These are phyloP conservation scores for Ampelocalamus luodianensis DNA, from an alignment of 176 grass and related monocot genomes.

Conservation along the genomic window DNA sequence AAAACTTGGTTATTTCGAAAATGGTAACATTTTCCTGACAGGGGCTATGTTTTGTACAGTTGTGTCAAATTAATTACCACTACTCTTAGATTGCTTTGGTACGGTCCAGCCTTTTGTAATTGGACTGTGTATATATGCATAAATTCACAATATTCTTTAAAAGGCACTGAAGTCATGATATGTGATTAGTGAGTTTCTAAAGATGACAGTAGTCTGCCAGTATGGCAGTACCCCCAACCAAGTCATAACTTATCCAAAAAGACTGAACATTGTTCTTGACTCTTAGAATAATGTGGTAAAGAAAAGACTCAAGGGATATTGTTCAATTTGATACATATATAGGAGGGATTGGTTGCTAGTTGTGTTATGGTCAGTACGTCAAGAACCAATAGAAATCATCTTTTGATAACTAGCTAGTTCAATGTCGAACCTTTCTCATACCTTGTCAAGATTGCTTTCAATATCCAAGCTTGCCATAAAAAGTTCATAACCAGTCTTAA, in stretches of 20 bases:
- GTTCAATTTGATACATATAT: not conserved
- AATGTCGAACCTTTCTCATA: not conserved
- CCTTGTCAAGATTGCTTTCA: slow-evolving; percentile 70
- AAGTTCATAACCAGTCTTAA: slow-evolving; percentile 65
- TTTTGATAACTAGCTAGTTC: not conserved
- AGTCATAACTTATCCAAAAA: not conserved
- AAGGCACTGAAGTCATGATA: not conserved
- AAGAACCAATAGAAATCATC: not conserved
- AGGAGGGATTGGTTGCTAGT: not conserved
- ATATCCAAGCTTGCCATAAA: slow-evolving; percentile 65
- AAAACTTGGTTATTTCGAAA: not conserved
- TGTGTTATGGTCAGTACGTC: not conserved
- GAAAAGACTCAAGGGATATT: not conserved
- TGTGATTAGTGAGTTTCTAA: not conserved
- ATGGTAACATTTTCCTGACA: not conserved
- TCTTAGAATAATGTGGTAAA: not conserved
- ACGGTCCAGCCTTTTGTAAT: not conserved
- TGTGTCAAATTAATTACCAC: not conserved
- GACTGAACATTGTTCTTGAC: not conserved
- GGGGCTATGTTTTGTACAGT: not conserved
- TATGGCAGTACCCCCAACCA: not conserved
- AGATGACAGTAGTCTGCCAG: not conserved
- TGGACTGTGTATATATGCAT: not conserved
- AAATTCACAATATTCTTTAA: not conserved
- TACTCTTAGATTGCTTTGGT: not conserved